phyloP scores from a whole-genome alignment of 306 rosid species.

The Luffa aegyptiaca region DNA sequence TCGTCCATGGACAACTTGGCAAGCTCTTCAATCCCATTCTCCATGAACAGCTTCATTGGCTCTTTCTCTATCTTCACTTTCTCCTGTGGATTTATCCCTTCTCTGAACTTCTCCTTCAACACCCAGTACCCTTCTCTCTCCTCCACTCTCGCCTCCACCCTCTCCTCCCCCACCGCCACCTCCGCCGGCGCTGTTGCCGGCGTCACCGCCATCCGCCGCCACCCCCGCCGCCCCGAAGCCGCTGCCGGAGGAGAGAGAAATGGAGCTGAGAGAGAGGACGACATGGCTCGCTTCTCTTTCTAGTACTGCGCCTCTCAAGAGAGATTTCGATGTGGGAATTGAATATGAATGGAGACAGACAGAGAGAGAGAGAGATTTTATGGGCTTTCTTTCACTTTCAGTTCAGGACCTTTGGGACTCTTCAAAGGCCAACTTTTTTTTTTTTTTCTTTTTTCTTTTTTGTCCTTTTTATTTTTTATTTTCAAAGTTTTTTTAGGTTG shows the following conservation, averaged over 20 bases:
- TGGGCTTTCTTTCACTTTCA: not conserved
- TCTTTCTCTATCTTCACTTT: slow-evolving; percentile 72
- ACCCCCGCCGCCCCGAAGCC: slow-evolving; percentile 12
- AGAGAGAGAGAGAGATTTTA: not conserved
- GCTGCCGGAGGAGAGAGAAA: slow-evolving; percentile 35
- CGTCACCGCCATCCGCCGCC: slow-evolving; percentile 31
- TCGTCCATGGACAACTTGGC: slow-evolving; percentile 59
- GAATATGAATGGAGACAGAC: not conserved
- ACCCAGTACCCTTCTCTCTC: slow-evolving; percentile 69
- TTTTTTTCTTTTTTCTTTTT: not conserved
- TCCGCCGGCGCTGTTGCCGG: slow-evolving; percentile 29
- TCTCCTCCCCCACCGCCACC: slow-evolving; percentile 24
- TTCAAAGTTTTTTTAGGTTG: not conserved
- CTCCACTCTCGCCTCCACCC: slow-evolving; percentile 76
- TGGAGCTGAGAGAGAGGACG: slow-evolving; percentile 49
- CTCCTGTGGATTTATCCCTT: slow-evolving; percentile 65
- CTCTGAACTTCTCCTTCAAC: slow-evolving; percentile 63
- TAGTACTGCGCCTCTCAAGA: not conserved
- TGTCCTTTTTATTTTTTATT: not conserved
- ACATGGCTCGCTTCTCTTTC: slow-evolving; percentile 12
- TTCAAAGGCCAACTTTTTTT: slow-evolving; percentile 39
- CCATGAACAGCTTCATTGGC: slow-evolving; percentile 83
- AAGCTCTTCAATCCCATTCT: slow-evolving; percentile 58
- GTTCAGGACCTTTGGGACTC: slow-evolving; percentile 36
- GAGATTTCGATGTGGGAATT: not conserved